These are phyloP conservation scores for Xylaria cubensis DNA, from an alignment of 495 filamentous ascomycete species.

Conservation along the genomic window DNA sequence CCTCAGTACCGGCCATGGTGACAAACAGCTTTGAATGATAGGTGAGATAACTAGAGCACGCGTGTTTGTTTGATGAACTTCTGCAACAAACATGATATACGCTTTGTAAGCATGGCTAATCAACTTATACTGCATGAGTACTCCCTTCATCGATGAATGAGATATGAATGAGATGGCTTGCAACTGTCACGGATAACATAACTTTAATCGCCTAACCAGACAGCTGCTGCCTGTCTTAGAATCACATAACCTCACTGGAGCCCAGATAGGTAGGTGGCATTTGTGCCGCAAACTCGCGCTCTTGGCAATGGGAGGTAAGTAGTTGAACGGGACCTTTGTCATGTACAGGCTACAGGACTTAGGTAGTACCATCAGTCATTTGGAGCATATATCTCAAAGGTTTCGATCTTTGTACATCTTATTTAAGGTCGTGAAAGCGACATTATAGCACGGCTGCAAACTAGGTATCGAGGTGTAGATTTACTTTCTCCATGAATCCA, in stretches of 20 bases:
- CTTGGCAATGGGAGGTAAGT: not conserved
- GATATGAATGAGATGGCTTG: not conserved
- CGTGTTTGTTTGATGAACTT: not conserved
- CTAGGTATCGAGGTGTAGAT: too few species aligned
- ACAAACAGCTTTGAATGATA: not conserved
- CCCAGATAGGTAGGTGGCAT: not conserved
- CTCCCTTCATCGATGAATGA: not conserved
- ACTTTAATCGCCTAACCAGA: not conserved
- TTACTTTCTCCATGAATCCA: not conserved
- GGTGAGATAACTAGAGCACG: not conserved
- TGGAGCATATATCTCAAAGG: not conserved
- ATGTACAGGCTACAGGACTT: too few species aligned
- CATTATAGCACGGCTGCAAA: not conserved
- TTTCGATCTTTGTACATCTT: not conserved
- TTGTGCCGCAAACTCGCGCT: not conserved
- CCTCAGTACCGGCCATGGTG: not conserved
- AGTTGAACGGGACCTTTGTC: too few species aligned
- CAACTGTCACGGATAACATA: not conserved
- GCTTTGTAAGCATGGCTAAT: not conserved
- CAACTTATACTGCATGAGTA: not conserved
- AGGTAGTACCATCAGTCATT: not conserved
- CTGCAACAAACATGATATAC: not conserved
- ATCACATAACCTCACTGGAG: not conserved
- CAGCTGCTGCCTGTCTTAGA: not conserved
- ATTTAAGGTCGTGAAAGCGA: not conserved